A percentile compares a stretch with the other conserved stretches of the same genome.
phyloP scores from a whole-genome alignment of 345 rosid genomes.

The Capsella bursapastoris region DNA sequence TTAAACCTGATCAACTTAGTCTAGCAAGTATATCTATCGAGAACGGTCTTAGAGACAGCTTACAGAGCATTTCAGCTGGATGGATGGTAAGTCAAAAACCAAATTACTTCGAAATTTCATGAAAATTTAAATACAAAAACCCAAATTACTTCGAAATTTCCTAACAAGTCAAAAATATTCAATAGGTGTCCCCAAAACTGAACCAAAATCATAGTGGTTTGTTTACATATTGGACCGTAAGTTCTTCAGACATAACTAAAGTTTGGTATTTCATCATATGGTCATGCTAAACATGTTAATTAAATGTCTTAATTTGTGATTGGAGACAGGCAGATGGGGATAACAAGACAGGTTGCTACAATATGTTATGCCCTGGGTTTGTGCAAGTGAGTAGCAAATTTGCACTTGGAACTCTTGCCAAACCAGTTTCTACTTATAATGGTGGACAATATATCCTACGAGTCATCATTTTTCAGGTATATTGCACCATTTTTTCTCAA shows the following conservation, averaged over 20 bases:
- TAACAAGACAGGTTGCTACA: slow-evolving; percentile 28
- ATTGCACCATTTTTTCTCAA: background rate
- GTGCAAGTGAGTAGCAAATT: slow-evolving; percentile 27
- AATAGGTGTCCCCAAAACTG: slow-evolving; percentile 22
- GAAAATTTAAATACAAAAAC: background rate
- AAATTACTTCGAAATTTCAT: background rate
- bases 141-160: background rate
- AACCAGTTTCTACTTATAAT: slow-evolving; percentile 23
- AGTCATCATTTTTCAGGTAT: slow-evolving; percentile 18
- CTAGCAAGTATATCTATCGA: slow-evolving; percentile 24
- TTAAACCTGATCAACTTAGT: slow-evolving; percentile 22
- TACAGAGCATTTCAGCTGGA: slow-evolving; percentile 28
- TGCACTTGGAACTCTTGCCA: slow-evolving; percentile 9
- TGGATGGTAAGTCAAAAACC: slow-evolving; percentile 34
- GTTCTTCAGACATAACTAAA: slow-evolving; percentile 11
- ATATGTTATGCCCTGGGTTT: slow-evolving; percentile 33
- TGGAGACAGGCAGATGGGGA: slow-evolving; percentile 3
- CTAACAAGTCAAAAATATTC: background rate
- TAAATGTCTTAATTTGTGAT: background rate
- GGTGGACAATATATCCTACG: slow-evolving; percentile 28
- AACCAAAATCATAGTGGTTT: slow-evolving; percentile 28
- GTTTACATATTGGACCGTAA: slow-evolving; percentile 29
- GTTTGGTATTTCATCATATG: background rate
- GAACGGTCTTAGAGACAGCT: background rate
- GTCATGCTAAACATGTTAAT: background rate